A percentile compares a stretch with the other conserved stretches of the same genome.
Evolutionary conservation across 257 asterid species (phyloP).

Genomic region (Penstemon barbatus): DNA sequence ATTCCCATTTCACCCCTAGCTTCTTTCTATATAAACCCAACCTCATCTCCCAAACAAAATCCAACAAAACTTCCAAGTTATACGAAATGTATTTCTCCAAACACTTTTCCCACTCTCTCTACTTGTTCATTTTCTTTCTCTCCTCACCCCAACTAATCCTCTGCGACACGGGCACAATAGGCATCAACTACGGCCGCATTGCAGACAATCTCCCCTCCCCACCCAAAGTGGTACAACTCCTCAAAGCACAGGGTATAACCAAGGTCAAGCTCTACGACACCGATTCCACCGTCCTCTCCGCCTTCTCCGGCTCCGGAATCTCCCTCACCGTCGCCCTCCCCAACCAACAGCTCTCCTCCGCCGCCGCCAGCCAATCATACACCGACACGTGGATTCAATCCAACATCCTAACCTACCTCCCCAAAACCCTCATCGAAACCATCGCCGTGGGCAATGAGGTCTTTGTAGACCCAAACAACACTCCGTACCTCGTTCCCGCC

Average conservation of each 20-base stretch:
- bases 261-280: slow-evolving; percentile 68
- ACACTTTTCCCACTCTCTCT: slow-evolving; percentile 12
- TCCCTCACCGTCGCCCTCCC: slow-evolving; percentile 72
- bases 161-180: slow-evolving; percentile 52
- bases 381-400: slow-evolving; percentile 79
- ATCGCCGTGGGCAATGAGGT: slow-evolving; percentile 90
- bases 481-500: slow-evolving; percentile 79
- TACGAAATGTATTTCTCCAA: neutral
- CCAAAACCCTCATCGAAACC: slow-evolving; percentile 59
- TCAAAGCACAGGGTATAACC: slow-evolving; percentile 55
- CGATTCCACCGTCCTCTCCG: slow-evolving; percentile 66
- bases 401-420: slow-evolving; percentile 56
- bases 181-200: slow-evolving; percentile 84
- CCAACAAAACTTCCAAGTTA: neutral
- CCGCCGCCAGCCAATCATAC: slow-evolving; percentile 53
- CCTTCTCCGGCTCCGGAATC: slow-evolving; percentile 68
- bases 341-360: slow-evolving; percentile 70
- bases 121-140: slow-evolving; percentile 1
- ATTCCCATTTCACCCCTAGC: neutral
- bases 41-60: neutral
- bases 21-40: slow-evolving; percentile 1
- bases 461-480: slow-evolving; percentile 59
- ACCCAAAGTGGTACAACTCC: slow-evolving; percentile 64
- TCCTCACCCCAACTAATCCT: slow-evolving; percentile 5
- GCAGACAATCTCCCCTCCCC: slow-evolving; percentile 82